A percentile compares a stretch with the other conserved stretches of the same genome.
phyloP scores from a whole-genome alignment of 2,329 filamentous ascomycete genomes.

The Colletotrichum sp. region DNA sequence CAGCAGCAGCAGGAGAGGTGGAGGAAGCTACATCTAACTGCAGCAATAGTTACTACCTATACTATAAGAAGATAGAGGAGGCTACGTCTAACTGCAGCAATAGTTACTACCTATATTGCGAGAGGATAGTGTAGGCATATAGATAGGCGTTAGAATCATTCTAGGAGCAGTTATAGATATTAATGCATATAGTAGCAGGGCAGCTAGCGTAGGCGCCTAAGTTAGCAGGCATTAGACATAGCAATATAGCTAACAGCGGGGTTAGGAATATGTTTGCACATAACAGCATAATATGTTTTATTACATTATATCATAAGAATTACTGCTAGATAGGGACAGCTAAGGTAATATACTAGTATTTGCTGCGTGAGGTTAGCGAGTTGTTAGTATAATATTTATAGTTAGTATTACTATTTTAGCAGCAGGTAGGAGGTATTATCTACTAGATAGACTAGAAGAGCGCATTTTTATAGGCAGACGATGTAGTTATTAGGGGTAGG shows the following conservation, averaged over 20 bases:
- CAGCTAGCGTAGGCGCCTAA: neutral
- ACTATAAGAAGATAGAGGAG: no score
- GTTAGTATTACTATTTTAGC: neutral
- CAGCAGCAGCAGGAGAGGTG: no score
- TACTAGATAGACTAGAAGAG: neutral
- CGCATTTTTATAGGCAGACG: neutral
- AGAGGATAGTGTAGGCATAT: no score
- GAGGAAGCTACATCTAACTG: no score
- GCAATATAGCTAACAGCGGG: slow-evolving; percentile 13
- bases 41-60: no score
- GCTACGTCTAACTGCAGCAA: no score
- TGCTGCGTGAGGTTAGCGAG: slow-evolving; percentile 26
- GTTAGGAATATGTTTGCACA: neutral
- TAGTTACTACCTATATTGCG: neutral
- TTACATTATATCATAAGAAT: slow-evolving; percentile 19
- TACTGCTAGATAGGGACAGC: slow-evolving; percentile 6
- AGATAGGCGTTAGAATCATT: neutral
- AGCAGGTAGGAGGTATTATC: neutral
- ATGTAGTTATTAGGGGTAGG: neutral
- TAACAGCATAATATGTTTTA: no score
- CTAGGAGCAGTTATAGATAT: slow-evolving; percentile 5
- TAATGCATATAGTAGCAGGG: slow-evolving; percentile 7
- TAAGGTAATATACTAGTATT: slow-evolving; percentile 30
- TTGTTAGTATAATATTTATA: slow-evolving; percentile 29
- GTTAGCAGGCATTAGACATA: neutral